Evolutionary conservation across 257 asterid species (phyloP).

Genomic region (Primulina tabacum): DNA sequence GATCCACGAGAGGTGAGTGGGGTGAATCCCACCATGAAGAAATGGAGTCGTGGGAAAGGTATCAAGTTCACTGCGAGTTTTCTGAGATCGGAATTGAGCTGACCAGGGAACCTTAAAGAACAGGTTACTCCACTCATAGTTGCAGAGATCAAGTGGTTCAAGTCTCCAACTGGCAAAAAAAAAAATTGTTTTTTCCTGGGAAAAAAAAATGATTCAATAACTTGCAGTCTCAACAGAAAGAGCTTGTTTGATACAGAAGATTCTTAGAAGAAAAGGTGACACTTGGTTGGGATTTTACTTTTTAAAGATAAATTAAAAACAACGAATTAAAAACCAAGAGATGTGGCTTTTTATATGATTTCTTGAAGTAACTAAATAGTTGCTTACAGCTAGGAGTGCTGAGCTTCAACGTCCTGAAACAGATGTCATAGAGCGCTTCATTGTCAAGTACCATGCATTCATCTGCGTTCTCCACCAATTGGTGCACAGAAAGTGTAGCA

Average conservation of each 20-base stretch:
- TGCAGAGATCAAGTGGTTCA: slow-evolving; percentile 86
- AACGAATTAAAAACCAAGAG: background rate
- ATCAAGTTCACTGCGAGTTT: slow-evolving; percentile 80
- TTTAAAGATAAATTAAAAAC: background rate
- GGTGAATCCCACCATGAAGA: slow-evolving; percentile 91
- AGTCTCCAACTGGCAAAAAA: slow-evolving; percentile 60
- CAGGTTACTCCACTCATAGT: slow-evolving; percentile 93
- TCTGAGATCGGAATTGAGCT: slow-evolving; percentile 77
- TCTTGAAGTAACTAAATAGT: background rate
- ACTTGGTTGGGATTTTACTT: background rate
- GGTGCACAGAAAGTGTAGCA: slow-evolving; percentile 90
- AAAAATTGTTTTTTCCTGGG: background rate
- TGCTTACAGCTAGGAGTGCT: slow-evolving; percentile 92
- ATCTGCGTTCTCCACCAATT: slow-evolving; percentile 86
- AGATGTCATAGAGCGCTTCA: slow-evolving; percentile 85
- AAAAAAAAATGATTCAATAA: slow-evolving; percentile 8
- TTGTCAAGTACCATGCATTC: slow-evolving; percentile 96
- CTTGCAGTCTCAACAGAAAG: background rate
- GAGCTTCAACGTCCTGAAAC: slow-evolving; percentile 90
- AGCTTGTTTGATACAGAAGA: background rate
- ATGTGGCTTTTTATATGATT: background rate
- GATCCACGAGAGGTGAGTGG: slow-evolving; percentile 90
- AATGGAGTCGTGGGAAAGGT: slow-evolving; percentile 90
- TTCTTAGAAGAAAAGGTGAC: too few species aligned
- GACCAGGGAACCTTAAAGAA: slow-evolving; percentile 81